A percentile compares a stretch with the other conserved stretches of the same genome.
phyloP scores from a whole-genome alignment of 2,329 filamentous ascomycete species.

The Aspergillus hortae region DNA sequence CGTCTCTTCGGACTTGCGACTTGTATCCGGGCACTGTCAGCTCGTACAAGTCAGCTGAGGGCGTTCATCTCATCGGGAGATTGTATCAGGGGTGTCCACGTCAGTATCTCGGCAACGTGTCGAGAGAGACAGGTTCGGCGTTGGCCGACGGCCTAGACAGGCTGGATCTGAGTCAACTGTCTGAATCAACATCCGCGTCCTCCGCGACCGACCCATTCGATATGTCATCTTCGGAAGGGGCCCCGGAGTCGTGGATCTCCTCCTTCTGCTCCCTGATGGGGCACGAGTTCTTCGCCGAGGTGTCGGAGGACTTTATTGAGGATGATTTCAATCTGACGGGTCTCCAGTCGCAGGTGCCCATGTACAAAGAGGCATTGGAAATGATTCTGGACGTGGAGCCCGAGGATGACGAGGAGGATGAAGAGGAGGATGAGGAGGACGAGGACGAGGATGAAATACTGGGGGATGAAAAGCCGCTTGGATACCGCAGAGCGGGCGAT shows the following conservation, averaged over 20 bases:
- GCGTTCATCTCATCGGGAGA: conserved; percentile 11
- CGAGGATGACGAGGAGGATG: conserved; percentile 72
- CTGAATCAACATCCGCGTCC: conserved; percentile 40
- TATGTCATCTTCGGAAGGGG: conserved; percentile 45
- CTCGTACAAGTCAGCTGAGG: conserved; percentile 10
- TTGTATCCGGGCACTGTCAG: conserved; percentile 7
- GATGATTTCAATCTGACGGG: conserved; percentile 99
- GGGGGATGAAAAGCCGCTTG: conserved; percentile 49
- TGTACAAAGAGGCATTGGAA: conserved; percentile 98
- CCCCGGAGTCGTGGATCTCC: conserved; percentile 91
- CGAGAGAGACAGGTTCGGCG: conserved; percentile 43
- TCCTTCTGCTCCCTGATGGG: conserved; percentile 94
- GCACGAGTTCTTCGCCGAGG: conserved; percentile 98
- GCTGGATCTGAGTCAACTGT: conserved; percentile 46
- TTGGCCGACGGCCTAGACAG: conserved; percentile 47
- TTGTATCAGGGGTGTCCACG: conserved; percentile 7
- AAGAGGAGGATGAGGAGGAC: conserved; percentile 64
- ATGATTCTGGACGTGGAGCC: conserved; percentile 99
- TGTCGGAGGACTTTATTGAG: conserved; percentile 98
- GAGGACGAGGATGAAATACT: conserved; percentile 67
- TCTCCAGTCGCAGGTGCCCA: conserved; percentile 88
- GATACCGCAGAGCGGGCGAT: conserved; percentile 54
- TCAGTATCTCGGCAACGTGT: conserved; percentile 41
- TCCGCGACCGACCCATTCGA: conserved; percentile 38
- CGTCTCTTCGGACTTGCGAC: neutral